These are phyloP conservation scores for Diplosphaera chodatii DNA, from an alignment of 139 green algal species.

Conservation along the genomic window DNA sequence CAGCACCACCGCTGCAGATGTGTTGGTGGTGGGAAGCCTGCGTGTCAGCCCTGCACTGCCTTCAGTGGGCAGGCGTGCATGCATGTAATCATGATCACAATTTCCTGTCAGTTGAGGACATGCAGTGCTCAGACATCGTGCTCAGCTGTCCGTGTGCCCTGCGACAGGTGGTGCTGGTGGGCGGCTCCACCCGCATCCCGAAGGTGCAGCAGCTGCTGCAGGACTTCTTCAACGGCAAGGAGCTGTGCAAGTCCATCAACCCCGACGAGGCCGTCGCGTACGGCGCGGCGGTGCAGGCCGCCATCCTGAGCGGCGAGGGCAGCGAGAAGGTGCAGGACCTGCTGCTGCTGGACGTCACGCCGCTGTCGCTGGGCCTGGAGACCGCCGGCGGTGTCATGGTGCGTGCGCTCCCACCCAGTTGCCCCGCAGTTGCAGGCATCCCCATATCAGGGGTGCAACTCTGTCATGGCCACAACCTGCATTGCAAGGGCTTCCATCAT, in stretches of 20 bases:
- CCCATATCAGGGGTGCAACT: no score
- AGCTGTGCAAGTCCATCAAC: slow-evolving; percentile 99
- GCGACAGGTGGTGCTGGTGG: slow-evolving; percentile 82
- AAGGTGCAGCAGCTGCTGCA: slow-evolving; percentile 96
- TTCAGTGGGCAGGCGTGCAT: no score
- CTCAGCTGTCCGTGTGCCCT: no score
- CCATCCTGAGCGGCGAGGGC: slow-evolving; percentile 89
- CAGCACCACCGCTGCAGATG: no score
- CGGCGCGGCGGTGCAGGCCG: slow-evolving; percentile 91
- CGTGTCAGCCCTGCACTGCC: no score
- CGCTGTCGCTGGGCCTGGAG: slow-evolving; percentile 93
- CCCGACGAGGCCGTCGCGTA: slow-evolving; percentile 98
- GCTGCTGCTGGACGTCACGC: slow-evolving; percentile 95
- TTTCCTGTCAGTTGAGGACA: no score
- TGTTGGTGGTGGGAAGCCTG: no score
- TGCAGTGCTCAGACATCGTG: no score
- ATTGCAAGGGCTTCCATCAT: no score
- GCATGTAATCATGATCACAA: no score
- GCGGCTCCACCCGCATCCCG: slow-evolving; percentile 95
- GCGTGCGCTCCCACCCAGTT: neutral
- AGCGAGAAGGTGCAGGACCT: slow-evolving; percentile 97
- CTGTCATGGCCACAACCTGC: no score
- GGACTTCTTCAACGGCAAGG: slow-evolving; percentile 99
- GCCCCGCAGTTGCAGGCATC: no score
- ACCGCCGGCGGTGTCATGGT: slow-evolving; percentile 85